phyloP scores from a whole-genome alignment of 768 basidiomycete species.

The Panellus pusillus region DNA sequence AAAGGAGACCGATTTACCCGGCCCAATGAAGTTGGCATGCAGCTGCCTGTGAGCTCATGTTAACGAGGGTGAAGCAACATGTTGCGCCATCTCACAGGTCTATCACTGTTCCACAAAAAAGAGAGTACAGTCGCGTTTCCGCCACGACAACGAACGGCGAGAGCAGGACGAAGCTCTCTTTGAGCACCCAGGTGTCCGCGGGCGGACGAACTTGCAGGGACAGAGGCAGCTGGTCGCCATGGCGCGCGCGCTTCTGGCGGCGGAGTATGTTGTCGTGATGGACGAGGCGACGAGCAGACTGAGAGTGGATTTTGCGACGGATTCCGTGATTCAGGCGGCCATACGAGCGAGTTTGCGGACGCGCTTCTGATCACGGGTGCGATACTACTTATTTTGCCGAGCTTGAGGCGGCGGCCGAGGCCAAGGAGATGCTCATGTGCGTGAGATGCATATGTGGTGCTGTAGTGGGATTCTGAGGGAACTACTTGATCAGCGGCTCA shows the following conservation, averaged over 20 bases:
- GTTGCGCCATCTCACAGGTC: too few species aligned
- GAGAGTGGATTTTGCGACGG: slow-evolving; percentile 86
- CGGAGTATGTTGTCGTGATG: slow-evolving; percentile 69
- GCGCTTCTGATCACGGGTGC: slow-evolving; percentile 71
- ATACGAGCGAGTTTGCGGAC: slow-evolving; percentile 79
- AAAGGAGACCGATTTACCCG: too few species aligned
- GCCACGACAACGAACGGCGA: slow-evolving; percentile 59
- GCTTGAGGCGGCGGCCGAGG: slow-evolving; percentile 36
- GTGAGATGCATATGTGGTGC: too few species aligned
- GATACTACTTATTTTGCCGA: slow-evolving; percentile 22
- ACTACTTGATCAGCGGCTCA: too few species aligned
- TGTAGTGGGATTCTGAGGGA: too few species aligned
- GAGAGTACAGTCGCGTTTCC: too few species aligned
- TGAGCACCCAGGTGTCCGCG: slow-evolving; percentile 78
- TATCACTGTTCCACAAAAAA: too few species aligned
- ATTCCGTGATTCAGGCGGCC: slow-evolving; percentile 84
- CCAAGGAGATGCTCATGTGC: too few species aligned
- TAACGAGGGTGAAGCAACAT: too few species aligned
- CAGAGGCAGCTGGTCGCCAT: slow-evolving; percentile 86
- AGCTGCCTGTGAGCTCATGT: too few species aligned
- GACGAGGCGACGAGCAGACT: slow-evolving; percentile 88
- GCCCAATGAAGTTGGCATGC: too few species aligned
- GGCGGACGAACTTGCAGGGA: slow-evolving; percentile 88
- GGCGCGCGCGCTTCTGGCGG: slow-evolving; percentile 74
- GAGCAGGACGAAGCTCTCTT: slow-evolving; percentile 52